A percentile compares a stretch with the other conserved stretches of the same genome.
Evolutionary conservation across 495 filamentous ascomycete species (phyloP).

Genomic region (Podospora fimiseda): DNA sequence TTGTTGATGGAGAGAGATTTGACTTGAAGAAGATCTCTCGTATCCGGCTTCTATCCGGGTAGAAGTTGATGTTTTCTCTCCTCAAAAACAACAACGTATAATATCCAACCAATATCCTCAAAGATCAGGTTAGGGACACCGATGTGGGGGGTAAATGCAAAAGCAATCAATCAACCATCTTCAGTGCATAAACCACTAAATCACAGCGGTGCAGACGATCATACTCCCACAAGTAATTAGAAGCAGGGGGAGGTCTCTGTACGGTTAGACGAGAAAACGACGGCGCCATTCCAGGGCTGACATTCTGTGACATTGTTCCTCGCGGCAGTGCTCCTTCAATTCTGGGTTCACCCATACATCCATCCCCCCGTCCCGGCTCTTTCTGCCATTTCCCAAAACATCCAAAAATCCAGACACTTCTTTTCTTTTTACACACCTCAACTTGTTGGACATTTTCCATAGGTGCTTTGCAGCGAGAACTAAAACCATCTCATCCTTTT

Average conservation of each 20-base stretch:
- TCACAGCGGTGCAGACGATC: not conserved
- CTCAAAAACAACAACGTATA: no score
- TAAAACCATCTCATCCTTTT: not conserved
- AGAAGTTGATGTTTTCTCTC: no score
- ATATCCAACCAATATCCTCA: no score
- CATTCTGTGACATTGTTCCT: not conserved
- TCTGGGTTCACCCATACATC: not conserved
- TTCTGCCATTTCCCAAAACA: not conserved
- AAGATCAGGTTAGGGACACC: no score
- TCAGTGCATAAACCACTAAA: not conserved
- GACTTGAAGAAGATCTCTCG: not conserved
- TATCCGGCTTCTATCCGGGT: not conserved
- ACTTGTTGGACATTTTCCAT: no score
- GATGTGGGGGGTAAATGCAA: no score
- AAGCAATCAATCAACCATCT: no score
- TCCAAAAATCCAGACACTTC: not conserved
- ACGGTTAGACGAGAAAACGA: not conserved
- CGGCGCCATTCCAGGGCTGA: conserved; percentile 4
- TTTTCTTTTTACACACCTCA: not conserved
- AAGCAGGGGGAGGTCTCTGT: not conserved
- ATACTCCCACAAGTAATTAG: not conserved
- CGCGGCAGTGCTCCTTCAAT: not conserved
- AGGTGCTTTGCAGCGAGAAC: no score
- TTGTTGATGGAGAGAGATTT: no score
- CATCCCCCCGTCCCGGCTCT: not conserved